phyloP scores from a whole-genome alignment of 2,329 filamentous ascomycete species.

The Penicillium psychrosexuale region DNA sequence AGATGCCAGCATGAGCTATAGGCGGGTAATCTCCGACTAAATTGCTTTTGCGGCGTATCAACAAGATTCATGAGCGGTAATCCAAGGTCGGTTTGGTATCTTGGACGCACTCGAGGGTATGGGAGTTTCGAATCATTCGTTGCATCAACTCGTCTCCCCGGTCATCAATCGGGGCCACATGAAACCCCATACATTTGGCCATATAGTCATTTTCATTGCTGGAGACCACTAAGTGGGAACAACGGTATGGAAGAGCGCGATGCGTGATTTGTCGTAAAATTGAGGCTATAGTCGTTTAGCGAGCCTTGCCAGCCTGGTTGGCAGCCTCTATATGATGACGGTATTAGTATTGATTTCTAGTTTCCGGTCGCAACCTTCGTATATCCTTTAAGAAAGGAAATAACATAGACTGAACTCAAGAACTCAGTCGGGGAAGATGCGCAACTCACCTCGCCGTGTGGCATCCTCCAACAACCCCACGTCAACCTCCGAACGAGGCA shows the following conservation, averaged over 20 bases:
- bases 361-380: not conserved
- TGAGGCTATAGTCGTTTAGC: slow-evolving; percentile 33
- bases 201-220: slow-evolving; percentile 12
- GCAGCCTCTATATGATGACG: slow-evolving; percentile 42
- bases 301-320: slow-evolving; percentile 50
- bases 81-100: not conserved
- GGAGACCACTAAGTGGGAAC: slow-evolving; percentile 12
- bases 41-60: not conserved
- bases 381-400: not conserved
- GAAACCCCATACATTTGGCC: slow-evolving; percentile 7
- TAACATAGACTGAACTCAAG: not conserved
- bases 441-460: slow-evolving; percentile 69
- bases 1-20: slow-evolving; percentile 6
- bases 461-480: slow-evolving; percentile 86
- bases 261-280: slow-evolving; percentile 13
- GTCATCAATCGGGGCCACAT: not conserved
- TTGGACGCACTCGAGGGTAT: not conserved
- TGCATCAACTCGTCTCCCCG: not conserved
- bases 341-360: slow-evolving; percentile 9
- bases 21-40: not conserved
- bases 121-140: not conserved
- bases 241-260: slow-evolving; percentile 17
- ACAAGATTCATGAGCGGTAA: not conserved
- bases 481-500: slow-evolving; percentile 79
- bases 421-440: not conserved